phyloP scores from a whole-genome alignment of 2,329 filamentous ascomycete genomes.

The Aureobasidium subglaciale region DNA sequence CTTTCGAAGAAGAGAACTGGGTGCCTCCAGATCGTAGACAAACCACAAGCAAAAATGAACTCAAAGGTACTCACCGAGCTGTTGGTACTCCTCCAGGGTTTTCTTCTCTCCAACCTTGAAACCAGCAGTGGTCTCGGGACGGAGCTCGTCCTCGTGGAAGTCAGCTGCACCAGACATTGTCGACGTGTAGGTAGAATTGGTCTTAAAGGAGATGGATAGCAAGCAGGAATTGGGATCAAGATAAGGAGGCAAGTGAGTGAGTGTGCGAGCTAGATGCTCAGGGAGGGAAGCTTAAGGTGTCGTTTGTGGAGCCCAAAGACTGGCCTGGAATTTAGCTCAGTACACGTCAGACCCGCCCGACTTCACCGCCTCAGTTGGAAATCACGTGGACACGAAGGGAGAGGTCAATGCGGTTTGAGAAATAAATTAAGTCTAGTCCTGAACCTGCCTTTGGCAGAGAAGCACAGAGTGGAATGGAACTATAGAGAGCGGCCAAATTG shows the following conservation, averaged over 20 bases:
- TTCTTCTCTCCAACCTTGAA: conserved; percentile 99
- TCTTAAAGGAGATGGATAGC: not conserved
- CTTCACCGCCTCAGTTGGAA: not conserved
- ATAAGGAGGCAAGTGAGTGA: not conserved
- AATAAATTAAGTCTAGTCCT: conserved; percentile 10
- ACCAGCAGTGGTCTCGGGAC: conserved; percentile 82
- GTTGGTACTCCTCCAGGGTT: conserved; percentile 86
- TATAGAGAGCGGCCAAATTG: not conserved
- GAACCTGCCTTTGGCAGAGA: not conserved
- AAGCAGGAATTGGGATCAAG: not conserved
- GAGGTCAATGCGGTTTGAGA: conserved; percentile 9
- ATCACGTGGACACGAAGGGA: conserved; percentile 2
- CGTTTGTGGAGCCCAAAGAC: conserved; percentile 11
- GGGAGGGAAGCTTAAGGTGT: conserved; percentile 8
- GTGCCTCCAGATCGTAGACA: not conserved
- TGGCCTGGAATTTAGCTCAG: conserved; percentile 6
- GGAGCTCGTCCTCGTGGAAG: conserved; percentile 64
- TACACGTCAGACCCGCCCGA: conserved; percentile 4
- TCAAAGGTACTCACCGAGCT: conserved; percentile 53
- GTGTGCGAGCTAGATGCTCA: not conserved
- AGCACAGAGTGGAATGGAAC: not conserved
- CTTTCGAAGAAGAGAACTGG: not conserved
- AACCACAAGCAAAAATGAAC: not conserved
- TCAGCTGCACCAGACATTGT: conserved; percentile 28
- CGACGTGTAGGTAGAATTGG: conserved; percentile 9